Evolutionary conservation across 1,139 yeast species (phyloP).

Genomic region (Saccharomyces uvarum): DNA sequence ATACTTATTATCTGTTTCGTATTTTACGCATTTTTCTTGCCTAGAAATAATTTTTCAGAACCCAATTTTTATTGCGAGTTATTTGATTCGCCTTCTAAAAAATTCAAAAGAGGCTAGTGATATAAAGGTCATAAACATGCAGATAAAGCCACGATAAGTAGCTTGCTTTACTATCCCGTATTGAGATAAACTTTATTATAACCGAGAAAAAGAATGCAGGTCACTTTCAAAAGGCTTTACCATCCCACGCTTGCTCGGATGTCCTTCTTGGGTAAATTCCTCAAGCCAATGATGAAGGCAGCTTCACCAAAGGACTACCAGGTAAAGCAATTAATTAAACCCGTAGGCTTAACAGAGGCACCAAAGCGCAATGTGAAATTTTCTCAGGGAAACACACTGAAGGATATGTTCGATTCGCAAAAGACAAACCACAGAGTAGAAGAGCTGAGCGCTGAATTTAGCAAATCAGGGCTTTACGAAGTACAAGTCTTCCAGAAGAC

Average conservation of each 20-base stretch:
- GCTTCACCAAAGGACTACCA: slow-evolving; percentile 34
- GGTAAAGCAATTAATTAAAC: slow-evolving; percentile 36
- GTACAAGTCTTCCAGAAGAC: slow-evolving; percentile 72
- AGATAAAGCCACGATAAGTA: background rate
- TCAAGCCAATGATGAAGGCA: slow-evolving; percentile 32
- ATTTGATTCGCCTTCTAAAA: background rate
- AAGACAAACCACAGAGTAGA: slow-evolving; percentile 47
- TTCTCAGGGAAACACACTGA: slow-evolving; percentile 30
- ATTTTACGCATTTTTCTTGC: background rate
- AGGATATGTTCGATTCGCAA: slow-evolving; percentile 42
- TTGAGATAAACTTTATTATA: background rate
- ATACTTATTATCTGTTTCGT: background rate
- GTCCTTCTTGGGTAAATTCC: slow-evolving; percentile 36
- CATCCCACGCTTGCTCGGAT: slow-evolving; percentile 5
- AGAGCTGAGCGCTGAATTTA: slow-evolving; percentile 67
- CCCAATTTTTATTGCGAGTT: background rate
- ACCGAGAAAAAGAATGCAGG: background rate
- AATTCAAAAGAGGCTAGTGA: background rate
- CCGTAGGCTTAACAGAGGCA: slow-evolving; percentile 38
- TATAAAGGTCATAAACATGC: background rate
- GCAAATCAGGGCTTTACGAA: slow-evolving; percentile 82
- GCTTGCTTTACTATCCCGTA: background rate
- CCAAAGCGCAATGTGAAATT: slow-evolving; percentile 31
- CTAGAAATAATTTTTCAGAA: background rate
- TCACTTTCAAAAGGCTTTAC: background rate